phyloP scores from a whole-genome alignment of 1,139 yeast species.

The Suhomyces yuchorum region DNA sequence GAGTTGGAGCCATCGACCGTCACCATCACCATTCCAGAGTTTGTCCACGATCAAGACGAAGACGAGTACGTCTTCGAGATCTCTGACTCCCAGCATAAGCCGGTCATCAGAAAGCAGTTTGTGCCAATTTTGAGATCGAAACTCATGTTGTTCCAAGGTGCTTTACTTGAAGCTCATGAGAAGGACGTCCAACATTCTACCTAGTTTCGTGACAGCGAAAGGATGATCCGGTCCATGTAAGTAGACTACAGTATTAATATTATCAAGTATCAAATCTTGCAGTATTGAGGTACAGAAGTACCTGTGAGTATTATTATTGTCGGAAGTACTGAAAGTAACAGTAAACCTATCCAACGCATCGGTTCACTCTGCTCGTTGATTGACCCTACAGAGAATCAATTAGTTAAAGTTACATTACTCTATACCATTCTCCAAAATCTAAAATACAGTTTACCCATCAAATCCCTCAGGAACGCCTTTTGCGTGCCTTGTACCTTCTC shows the following conservation, averaged over 20 bases:
- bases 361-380: no score
- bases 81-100: constrained; percentile 31
- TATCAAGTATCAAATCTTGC: not conserved
- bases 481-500: constrained; percentile 63
- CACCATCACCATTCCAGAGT: constrained; percentile 58
- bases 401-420: not conserved
- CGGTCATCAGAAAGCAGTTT: constrained; percentile 46
- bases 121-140: constrained; percentile 53
- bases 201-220: not conserved
- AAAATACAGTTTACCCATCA: constrained; percentile 21
- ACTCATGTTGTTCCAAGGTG: constrained; percentile 61
- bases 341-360: no score
- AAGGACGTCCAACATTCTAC: constrained; percentile 54
- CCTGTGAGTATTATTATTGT: no score
- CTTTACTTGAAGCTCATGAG: constrained; percentile 61
- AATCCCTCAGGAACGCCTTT: constrained; percentile 90
- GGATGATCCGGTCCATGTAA: not conserved
- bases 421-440: not conserved
- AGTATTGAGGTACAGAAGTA: no score
- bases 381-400: no score
- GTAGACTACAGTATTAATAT: not conserved
- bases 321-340: no score
- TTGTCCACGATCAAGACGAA: constrained; percentile 72
- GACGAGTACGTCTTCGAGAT: constrained; percentile 61
- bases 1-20: constrained; percentile 16